Conservation (phyloP, 179 eudicot genomes). For the Silene noctiflora region DNA sequence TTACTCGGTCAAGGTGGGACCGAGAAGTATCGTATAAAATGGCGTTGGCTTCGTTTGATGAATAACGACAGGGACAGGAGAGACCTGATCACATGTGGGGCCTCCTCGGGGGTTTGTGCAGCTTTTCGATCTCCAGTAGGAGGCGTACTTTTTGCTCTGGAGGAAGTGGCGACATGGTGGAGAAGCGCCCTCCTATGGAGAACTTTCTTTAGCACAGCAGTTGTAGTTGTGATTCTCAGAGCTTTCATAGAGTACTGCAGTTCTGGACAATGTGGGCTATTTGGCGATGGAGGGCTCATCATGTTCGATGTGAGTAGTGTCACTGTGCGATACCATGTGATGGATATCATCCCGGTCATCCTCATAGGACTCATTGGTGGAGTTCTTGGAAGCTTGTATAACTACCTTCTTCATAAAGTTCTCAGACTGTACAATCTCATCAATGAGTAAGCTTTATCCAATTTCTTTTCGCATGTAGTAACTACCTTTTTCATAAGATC, state of each 20-base stretch:
- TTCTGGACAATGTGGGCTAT: conserved; percentile 72
- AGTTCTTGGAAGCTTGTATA: conserved; percentile 81
- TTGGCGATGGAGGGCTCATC: conserved; percentile 80
- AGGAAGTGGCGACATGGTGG: conserved; percentile 99
- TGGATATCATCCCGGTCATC: conserved; percentile 62
- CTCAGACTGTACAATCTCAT: conserved; percentile 85
- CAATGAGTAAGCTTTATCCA: conserved; percentile 61
- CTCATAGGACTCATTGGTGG: conserved; percentile 82
- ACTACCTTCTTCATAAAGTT: conserved; percentile 69
- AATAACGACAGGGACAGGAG: conserved; percentile 86
- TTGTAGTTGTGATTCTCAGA: conserved; percentile 84
- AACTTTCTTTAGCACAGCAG: conserved; percentile 89
- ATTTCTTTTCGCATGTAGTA: neutral
- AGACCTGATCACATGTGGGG: conserved; percentile 86
- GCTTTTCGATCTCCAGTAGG: conserved; percentile 89
- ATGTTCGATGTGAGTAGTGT: conserved; percentile 86
- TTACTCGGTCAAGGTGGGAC: conserved; percentile 90
- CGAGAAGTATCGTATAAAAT: conserved; percentile 66
- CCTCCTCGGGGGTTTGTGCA: conserved; percentile 92
- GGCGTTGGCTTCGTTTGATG: conserved; percentile 86
- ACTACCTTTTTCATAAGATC: neutral
- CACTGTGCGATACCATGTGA: conserved; percentile 53
- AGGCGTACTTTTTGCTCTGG: conserved; percentile 85
- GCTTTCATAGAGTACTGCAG: conserved; percentile 72
- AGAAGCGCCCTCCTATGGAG: conserved; percentile 97